Base-by-base conservation (phyloP, 257 asterid species). In the Penstemon newberryi region DNA sequence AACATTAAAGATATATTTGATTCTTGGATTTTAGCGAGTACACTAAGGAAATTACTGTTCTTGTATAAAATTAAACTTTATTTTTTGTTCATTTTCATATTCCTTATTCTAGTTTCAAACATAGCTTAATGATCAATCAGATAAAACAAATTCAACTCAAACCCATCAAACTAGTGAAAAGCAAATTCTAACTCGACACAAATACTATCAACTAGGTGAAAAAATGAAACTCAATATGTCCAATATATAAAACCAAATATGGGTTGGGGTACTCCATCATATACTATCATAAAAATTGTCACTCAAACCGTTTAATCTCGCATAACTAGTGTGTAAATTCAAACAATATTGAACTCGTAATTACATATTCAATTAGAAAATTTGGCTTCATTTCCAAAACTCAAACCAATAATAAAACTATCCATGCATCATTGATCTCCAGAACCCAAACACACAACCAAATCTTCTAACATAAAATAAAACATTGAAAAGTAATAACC, bases 341-440 rank as follows among this genome's bases (percentile, higher is more conserved):
- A 50, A 70, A 46, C 13, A 50, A 8, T 65, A 49, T 46, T 12
- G 51, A 46, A 46, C 11, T 46, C 10, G 51, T 46, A 54, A 54
- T 40, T 57, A 73, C 56, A 67, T 60, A 43, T 41, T 60, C 61
- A 47, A 69, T 67, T 41, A 67, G 5, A 53, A 61, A 61, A 43
- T 45, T 39, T 8, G 7, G 19, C 37, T 55, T 13, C 33, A 56
- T 45, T 36, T 40, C 38, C 62, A 65, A 44, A 7, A 54, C 45
- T 54, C 47, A 73, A 44, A 47, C 9, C 39, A 59, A 47, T 46
- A 44, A 38, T 46, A 56, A 55, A 41, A 36, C 54, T 11, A 53
- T 36, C 60, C 39, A 58, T 46, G 33, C 61, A 61, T 13, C 15
- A 18, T 33, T 18, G 33, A 53, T 56, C 43, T 52, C 65, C 46